Evolutionary conservation across 768 basidiomycete species (phyloP).

Genomic region (Thelephora ganbajun): DNA sequence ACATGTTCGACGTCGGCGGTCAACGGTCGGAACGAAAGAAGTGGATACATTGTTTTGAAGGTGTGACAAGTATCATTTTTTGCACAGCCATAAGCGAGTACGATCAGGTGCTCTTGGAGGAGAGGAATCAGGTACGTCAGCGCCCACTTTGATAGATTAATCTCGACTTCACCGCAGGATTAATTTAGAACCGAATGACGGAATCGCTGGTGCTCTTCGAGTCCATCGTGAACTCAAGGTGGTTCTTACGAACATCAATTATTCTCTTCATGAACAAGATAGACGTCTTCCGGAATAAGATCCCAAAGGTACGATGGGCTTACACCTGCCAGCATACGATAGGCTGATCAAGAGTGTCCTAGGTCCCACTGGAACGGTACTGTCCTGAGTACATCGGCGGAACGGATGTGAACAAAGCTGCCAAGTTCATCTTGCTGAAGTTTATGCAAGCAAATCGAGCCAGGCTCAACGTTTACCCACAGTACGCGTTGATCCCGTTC

Average conservation of each 20-base stretch:
- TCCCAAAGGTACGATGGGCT: constrained; percentile 30
- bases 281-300: constrained; percentile 63
- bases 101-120: constrained; percentile 59
- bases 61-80: constrained; percentile 71
- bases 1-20: constrained; percentile 69
- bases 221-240: constrained; percentile 65
- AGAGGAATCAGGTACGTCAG: constrained; percentile 42
- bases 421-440: constrained; percentile 88
- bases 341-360: background rate
- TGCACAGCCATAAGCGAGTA: constrained; percentile 67
- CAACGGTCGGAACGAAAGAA: constrained; percentile 49
- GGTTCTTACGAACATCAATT: constrained; percentile 56
- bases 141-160: constrained; percentile 4
- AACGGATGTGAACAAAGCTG: constrained; percentile 83
- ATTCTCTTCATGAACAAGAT: constrained; percentile 64
- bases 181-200: constrained; percentile 52
- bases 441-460: constrained; percentile 89
- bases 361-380: constrained; percentile 65
- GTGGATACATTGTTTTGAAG: constrained; percentile 57
- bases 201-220: constrained; percentile 69
- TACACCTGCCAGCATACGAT: background rate
- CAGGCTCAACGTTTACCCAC: constrained; percentile 78
- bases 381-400: constrained; percentile 88
- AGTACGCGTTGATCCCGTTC: constrained; percentile 33
- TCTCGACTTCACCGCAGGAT: background rate